phyloP scores from a whole-genome alignment of 2,329 filamentous ascomycete genomes.

The Blastomyces parvus region DNA sequence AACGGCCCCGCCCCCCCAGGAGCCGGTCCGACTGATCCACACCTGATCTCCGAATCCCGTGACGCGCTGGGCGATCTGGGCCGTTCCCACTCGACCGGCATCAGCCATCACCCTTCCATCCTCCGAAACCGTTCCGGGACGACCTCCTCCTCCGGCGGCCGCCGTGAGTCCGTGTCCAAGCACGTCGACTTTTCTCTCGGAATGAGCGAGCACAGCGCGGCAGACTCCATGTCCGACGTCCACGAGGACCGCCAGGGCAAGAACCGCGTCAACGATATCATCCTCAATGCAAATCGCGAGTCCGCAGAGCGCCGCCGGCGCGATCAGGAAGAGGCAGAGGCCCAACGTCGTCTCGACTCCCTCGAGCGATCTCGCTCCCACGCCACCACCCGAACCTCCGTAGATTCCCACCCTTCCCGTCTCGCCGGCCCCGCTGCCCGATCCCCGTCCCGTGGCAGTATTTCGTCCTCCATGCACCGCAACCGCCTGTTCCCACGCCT shows the following conservation, averaged over 20 bases:
- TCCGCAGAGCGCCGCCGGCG: constrained; percentile 32
- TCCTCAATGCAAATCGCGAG: constrained; percentile 33
- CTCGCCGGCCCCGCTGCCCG: constrained; percentile 8
- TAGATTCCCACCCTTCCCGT: constrained; percentile 19
- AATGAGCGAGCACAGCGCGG: constrained; percentile 50
- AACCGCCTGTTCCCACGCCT: constrained; percentile 55
- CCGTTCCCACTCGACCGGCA: constrained; percentile 31
- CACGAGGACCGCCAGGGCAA: constrained; percentile 46
- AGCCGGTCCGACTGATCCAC: constrained; percentile 23
- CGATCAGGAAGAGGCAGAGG: constrained; percentile 21
- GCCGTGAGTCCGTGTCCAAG: constrained; percentile 52
- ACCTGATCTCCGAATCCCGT: constrained; percentile 24
- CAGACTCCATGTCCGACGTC: constrained; percentile 55
- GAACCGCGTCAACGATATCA: constrained; percentile 33
- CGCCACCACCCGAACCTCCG: constrained; percentile 17
- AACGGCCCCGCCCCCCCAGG: constrained; percentile 27
- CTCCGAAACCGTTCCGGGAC: constrained; percentile 39
- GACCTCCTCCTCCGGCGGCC: constrained; percentile 36
- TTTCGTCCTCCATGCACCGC: constrained; percentile 38
- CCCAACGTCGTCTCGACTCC: constrained; percentile 18
- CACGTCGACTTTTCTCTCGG: constrained; percentile 64
- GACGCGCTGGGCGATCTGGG: constrained; percentile 26
- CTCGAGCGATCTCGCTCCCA: constrained; percentile 16
- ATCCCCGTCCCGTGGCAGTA: constrained; percentile 19
- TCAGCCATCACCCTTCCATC: constrained; percentile 42